Percentiles rank a stretch among this genome's conserved stretches.
Evolutionary conservation across 495 filamentous ascomycete species (phyloP).

Genomic region (Tuber borchii): DNA sequence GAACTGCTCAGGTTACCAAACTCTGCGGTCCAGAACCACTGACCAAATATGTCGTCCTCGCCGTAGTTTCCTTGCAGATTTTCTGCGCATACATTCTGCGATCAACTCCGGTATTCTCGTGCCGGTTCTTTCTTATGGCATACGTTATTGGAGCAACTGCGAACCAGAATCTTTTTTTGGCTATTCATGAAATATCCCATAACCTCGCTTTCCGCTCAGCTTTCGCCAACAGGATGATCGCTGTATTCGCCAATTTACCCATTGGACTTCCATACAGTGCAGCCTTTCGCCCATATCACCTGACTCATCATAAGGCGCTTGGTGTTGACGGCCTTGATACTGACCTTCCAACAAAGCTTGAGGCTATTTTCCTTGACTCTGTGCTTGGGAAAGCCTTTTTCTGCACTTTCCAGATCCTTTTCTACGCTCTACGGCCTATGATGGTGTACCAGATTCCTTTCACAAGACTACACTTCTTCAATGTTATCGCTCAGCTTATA

Average conservation of each 20-base stretch:
- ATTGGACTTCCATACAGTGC: constrained; percentile 96
- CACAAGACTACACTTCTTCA: constrained; percentile 75
- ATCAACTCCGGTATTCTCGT: constrained; percentile 72
- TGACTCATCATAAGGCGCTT: constrained; percentile 98
- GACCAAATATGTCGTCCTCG: constrained; percentile 85
- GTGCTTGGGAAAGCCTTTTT: constrained; percentile 97
- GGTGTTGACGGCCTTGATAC: constrained; percentile 95
- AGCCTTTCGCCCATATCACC: constrained; percentile 95
- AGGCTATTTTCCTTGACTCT: constrained; percentile 92
- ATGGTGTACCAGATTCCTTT: constrained; percentile 84
- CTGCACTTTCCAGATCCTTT: constrained; percentile 98
- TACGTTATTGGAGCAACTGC: constrained; percentile 92
- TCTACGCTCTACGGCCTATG: constrained; percentile 98
- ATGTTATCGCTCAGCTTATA: constrained; percentile 64
- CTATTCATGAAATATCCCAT: constrained; percentile 98
- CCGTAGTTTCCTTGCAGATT: constrained; percentile 77
- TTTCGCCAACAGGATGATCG: constrained; percentile 74
- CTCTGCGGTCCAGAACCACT: constrained; percentile 94
- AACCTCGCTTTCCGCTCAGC: constrained; percentile 89
- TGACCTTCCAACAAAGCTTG: constrained; percentile 85
- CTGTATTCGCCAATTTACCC: constrained; percentile 89
- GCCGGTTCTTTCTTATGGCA: constrained; percentile 72
- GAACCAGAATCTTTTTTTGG: constrained; percentile 98
- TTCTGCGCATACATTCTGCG: constrained; percentile 72
- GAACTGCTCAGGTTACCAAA: constrained; percentile 68